Base-by-base conservation (phyloP, 129 eudicot species). In the Tanacetum coccineum region DNA sequence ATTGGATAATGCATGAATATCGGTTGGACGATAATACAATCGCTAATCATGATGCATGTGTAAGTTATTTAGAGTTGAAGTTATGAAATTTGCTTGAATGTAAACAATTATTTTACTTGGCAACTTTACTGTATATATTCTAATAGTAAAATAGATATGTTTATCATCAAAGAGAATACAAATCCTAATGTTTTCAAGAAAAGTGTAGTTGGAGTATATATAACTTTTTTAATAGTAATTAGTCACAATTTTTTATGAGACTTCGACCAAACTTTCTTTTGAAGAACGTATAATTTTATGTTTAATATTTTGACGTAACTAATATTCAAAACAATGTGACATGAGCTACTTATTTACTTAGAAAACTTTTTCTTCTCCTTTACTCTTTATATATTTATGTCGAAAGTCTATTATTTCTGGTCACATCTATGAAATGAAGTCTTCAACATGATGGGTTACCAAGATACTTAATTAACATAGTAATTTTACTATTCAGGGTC, bases 1-100 rank as follows among this genome's bases (percentile, higher is more conserved):
- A 86, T 57, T 86, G 93, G 93, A 83, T 86, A 60, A 86, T 86
- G 93, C 88, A 86, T 64, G 93, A 82, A 59, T 86, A 86, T 44
- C 55, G 93, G n/a, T 80, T 82, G 2, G 84, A 86, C 12, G 86
- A 80, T 70, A 66, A 79, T 60, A 55, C 25, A 10, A 6, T 58
- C 54, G 54, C 53, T 21, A 63, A 69, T 62, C 80, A 76, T 68
- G 75, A 76, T 44, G 40, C 70, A 1, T 61, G 75, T 61, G 80
- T 76, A 68, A 68, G 80, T 68, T 76, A 13, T 28, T 28, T 40
- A 11, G 28, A 57, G 21, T 71, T 9, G 10, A 58, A 20, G 28
- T 25, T 30, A 5, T 36, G 56, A 36, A 32, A 54, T 58, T 13
- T 22, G 25, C 25, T 22, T 22, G 25, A 22, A 22, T 2, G 2